A percentile compares a stretch with the other conserved stretches of the same genome.
Evolutionary conservation across 768 basidiomycete genomes (phyloP).

Genomic region (Tricholoma flavovirens): DNA sequence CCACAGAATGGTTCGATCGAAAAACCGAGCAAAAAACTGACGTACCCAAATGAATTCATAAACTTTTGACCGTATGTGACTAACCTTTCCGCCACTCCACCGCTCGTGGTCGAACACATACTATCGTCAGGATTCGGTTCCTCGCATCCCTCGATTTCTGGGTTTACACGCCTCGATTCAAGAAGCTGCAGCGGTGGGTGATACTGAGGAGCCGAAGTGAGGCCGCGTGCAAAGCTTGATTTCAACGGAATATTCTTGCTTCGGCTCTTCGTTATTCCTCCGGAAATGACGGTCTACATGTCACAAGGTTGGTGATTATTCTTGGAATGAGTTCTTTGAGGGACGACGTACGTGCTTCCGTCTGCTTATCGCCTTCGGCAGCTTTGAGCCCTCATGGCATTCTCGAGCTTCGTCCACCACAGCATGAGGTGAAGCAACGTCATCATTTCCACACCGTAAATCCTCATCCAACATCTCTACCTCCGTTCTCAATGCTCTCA

Average conservation of each 20-base stretch:
- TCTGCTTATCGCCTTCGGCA: not conserved
- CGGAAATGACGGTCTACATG: slow-evolving; percentile 20
- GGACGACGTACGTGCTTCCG: slow-evolving; percentile 1
- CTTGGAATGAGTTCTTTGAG: not conserved
- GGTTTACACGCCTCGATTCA: slow-evolving; percentile 7
- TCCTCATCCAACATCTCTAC: slow-evolving; percentile 21
- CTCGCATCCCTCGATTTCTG: slow-evolving; percentile 5
- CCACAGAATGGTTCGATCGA: slow-evolving; percentile 2
- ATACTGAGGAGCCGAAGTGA: slow-evolving; percentile 9
- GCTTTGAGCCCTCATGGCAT: not conserved
- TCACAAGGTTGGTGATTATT: not conserved
- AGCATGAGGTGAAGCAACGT: not conserved
- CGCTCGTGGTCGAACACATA: slow-evolving; percentile 22
- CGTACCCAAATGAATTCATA: slow-evolving; percentile 40
- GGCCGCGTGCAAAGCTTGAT: slow-evolving; percentile 5
- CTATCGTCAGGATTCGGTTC: slow-evolving; percentile 20
- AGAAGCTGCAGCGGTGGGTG: not conserved
- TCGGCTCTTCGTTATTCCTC: slow-evolving; percentile 23
- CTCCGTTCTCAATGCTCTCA: slow-evolving; percentile 20
- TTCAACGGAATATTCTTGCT: slow-evolving; percentile 9
- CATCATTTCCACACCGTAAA: not conserved
- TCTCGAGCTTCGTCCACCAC: not conserved
- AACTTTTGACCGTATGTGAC: slow-evolving; percentile 44
- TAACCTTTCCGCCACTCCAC: slow-evolving; percentile 41
- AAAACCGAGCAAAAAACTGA: slow-evolving; percentile 21